phyloP scores from a whole-genome alignment of 2,329 filamentous ascomycete genomes.

The Magnaporthiopsis incrustans region DNA sequence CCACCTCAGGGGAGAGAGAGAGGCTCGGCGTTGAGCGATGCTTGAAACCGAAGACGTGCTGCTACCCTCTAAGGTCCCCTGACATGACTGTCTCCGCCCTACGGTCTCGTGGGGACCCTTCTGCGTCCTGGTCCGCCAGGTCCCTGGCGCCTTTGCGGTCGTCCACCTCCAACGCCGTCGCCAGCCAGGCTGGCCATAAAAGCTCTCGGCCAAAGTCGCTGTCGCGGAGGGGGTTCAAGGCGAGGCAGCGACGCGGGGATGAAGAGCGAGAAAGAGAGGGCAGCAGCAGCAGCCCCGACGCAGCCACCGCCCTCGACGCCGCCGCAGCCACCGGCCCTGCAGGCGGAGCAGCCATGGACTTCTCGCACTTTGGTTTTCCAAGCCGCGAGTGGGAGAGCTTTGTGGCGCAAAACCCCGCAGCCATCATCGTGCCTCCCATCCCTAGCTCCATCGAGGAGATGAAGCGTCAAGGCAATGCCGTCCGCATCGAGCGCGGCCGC shows the following conservation, averaged over 20 bases:
- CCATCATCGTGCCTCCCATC: conserved; percentile 5
- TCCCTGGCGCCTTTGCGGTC: background rate
- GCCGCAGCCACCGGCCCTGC: background rate
- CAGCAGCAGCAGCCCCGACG: background rate
- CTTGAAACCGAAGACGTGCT: background rate
- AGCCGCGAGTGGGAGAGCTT: conserved; percentile 3
- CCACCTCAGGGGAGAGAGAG: background rate
- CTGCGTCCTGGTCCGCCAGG: background rate
- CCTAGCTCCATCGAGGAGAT: conserved; percentile 1
- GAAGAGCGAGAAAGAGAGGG: background rate
- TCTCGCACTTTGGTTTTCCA: conserved; percentile 1
- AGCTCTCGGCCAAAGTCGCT: background rate
- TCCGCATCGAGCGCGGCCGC: conserved; percentile 1
- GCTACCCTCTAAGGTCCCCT: background rate
- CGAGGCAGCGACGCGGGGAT: background rate
- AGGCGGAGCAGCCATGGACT: conserved; percentile 2
- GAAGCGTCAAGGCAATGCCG: conserved; percentile 3
- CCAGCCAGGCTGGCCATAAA: background rate
- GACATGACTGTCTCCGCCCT: background rate
- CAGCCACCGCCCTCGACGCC: background rate
- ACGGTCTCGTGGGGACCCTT: background rate
- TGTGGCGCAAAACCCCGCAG: background rate
- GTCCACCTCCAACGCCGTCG: no score
- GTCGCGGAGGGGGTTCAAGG: background rate
- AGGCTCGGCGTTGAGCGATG: background rate